Evolutionary conservation across 2,329 filamentous ascomycete species (phyloP), one percentile per base, ranked within the genome.

Genomic region (Aureobasidium sp.): DNA sequence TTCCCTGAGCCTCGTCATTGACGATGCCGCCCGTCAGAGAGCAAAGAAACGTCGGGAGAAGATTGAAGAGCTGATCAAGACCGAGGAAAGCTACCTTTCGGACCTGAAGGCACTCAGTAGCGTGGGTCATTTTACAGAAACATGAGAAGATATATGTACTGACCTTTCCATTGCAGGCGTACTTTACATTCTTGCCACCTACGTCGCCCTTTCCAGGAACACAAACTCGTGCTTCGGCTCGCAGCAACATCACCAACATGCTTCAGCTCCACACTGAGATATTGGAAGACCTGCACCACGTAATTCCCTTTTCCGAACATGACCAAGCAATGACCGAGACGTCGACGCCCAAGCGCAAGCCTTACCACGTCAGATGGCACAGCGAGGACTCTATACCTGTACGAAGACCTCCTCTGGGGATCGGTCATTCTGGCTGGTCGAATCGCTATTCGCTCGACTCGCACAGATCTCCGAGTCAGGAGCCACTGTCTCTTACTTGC

Each of bases 41-140:
- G 84, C 90, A 1, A 75, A 89, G 22, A 88, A 91, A 69, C 84
- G 94, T 64, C 85, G 90, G 15, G 86, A 87, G 65, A 86, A 96
- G 42, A 76, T 97, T 39, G 89, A 94, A 70, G 94, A 97, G 75
- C 78, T 97, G 56, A 85, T 97, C 64, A 83, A 78, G 62, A 96
- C 92, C 0, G 94, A 97, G 73, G 89, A 94, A 71, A 85, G 87
- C 69, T 97, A 97, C 72, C 87, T 97, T 68, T 85, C 87, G 17
- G 93, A 96, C 69, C 75, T 97, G 63, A 90, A 90, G 68, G 91
- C 94, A 66, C 79, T 97, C 63, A 88, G 89, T 72, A 91, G 95
- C 75, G 92, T 93, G 77, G 71, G 85, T 62, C 22, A 36, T 34
- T 14, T 14, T 0, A 5, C 39, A 17, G 39, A 22, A 6, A n/a